phyloP scores from a whole-genome alignment of 1,284 basidiomycete species.

The Austropuccinia psidii region DNA sequence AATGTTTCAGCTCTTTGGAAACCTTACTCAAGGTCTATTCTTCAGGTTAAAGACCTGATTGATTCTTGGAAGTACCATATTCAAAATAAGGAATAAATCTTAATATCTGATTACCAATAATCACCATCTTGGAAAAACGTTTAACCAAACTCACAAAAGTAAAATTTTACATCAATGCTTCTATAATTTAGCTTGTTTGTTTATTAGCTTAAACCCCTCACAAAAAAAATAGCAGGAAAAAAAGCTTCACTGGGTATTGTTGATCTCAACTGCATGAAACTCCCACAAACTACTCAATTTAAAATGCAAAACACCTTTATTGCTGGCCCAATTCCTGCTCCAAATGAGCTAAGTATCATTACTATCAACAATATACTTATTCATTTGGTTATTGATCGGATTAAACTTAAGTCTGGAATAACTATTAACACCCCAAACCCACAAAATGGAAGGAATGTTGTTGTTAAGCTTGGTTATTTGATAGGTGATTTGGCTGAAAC shows the following conservation, averaged over 20 bases:
- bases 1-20: too few species aligned
- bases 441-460: background rate
- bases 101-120: too few species aligned
- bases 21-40: too few species aligned
- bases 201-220: slow-evolving; percentile 20
- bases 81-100: too few species aligned
- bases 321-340: background rate
- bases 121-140: background rate
- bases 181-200: background rate
- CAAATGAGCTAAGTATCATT: background rate
- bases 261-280: slow-evolving; percentile 7
- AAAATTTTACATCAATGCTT: too few species aligned
- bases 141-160: background rate
- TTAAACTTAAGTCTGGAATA: background rate
- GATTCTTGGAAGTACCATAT: too few species aligned
- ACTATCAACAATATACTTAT: background rate
- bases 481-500: slow-evolving; percentile 5
- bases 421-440: background rate
- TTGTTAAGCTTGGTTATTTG: background rate
- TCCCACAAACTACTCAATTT: background rate
- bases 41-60: too few species aligned
- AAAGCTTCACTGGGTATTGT: background rate
- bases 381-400: background rate
- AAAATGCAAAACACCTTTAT: background rate
- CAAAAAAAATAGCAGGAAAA: slow-evolving; percentile 15